Conservation (phyloP, 2,329 filamentous ascomycete species). For the Fusarium neocosmosporiellum region DNA sequence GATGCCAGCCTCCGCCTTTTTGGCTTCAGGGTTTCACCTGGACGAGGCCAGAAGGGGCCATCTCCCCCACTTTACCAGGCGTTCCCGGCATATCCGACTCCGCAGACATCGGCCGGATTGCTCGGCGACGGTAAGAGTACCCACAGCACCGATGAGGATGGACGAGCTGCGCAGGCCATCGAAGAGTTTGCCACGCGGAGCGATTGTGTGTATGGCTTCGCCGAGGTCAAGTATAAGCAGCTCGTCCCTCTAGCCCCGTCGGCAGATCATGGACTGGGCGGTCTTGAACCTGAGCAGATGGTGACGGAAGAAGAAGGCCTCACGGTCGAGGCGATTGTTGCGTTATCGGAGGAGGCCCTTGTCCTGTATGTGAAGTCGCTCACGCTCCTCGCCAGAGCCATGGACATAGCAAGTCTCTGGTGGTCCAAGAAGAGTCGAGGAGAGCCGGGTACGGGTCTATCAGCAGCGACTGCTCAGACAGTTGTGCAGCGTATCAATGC, state of each 20-base stretch:
- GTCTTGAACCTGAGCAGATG: slow-evolving; percentile 65
- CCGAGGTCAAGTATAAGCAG: slow-evolving; percentile 98
- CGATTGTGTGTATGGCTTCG: slow-evolving; percentile 97
- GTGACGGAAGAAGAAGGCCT: slow-evolving; percentile 76
- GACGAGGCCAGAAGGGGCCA: slow-evolving; percentile 70
- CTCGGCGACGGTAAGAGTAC: slow-evolving; percentile 71
- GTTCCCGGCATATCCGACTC: slow-evolving; percentile 85
- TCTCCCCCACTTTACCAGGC: slow-evolving; percentile 84
- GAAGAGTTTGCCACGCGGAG: slow-evolving; percentile 94
- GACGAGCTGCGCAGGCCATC: slow-evolving; percentile 80
- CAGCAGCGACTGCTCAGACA: slow-evolving; percentile 57
- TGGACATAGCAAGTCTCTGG: slow-evolving; percentile 94
- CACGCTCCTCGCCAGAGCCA: slow-evolving; percentile 88
- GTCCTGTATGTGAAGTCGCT: slow-evolving; percentile 97
- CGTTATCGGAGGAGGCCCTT: slow-evolving; percentile 91
- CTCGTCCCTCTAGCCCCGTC: slow-evolving; percentile 90
- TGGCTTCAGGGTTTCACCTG: slow-evolving; percentile 76
- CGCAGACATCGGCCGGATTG: slow-evolving; percentile 69
- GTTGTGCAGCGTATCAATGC: slow-evolving; percentile 82
- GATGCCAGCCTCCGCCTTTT: slow-evolving; percentile 85
- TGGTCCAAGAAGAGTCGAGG: slow-evolving; percentile 83
- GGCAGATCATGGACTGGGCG: slow-evolving; percentile 75
- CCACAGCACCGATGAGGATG: slow-evolving; percentile 79
- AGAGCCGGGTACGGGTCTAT: slow-evolving; percentile 61
- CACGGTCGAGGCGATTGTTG: slow-evolving; percentile 85